Percentiles rank a stretch among this genome's conserved stretches.
Conservation (phyloP, 176 grass and related monocot genomes). For the Rhipidocladum racemiflorum region DNA sequence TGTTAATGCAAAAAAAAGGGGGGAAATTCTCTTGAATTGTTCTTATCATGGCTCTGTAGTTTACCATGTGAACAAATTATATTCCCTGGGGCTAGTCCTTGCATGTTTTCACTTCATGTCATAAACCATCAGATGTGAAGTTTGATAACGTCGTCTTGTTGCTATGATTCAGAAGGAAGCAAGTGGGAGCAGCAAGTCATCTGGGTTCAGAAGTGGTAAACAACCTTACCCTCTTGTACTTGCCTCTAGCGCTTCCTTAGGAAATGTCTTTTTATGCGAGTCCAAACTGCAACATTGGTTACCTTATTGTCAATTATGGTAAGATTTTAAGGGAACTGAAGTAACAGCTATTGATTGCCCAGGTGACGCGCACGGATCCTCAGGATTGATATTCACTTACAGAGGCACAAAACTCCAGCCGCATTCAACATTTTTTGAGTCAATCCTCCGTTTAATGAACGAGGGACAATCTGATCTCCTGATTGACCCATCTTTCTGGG, state of each 20-base stretch:
- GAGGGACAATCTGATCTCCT: slow-evolving; percentile 34
- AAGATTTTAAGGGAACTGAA: neutral
- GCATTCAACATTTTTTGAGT: slow-evolving; percentile 51
- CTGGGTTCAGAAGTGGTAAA: slow-evolving; percentile 14
- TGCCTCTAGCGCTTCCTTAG: neutral
- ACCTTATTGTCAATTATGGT: neutral
- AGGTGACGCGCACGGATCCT: slow-evolving; percentile 15
- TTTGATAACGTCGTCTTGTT: neutral
- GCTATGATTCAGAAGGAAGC: slow-evolving; percentile 18
- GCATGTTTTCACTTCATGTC: neutral
- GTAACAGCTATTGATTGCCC: neutral
- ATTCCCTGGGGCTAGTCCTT: neutral
- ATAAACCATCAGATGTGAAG: neutral
- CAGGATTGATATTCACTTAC: slow-evolving; percentile 50
- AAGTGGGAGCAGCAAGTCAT: slow-evolving; percentile 7
- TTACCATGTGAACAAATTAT: neutral
- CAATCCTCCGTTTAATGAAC: slow-evolving; percentile 35
- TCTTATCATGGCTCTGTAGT: neutral
- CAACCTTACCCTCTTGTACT: neutral
- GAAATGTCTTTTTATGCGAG: neutral
- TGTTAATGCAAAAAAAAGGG: neutral
- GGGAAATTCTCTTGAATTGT: neutral
- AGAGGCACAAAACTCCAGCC: slow-evolving; percentile 37
- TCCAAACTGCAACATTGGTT: neutral
- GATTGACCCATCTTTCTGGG: slow-evolving; percentile 55